phyloP scores from a whole-genome alignment of 2,329 filamentous ascomycete species.

The Pseudohalonectria lignicola region DNA sequence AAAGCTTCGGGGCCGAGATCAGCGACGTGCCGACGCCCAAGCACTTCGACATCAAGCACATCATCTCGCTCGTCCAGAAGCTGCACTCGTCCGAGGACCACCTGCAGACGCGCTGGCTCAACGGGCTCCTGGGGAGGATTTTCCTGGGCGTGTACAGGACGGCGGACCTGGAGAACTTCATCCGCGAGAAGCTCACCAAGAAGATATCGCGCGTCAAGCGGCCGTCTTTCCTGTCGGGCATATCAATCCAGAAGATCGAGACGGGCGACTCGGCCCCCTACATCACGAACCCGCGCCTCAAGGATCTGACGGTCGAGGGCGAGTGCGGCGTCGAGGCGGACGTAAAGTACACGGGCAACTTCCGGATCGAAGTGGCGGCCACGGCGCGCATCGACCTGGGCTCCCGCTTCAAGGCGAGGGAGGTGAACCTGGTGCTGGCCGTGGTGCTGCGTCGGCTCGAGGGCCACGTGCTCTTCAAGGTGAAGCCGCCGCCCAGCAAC shows the following conservation, averaged over 20 bases:
- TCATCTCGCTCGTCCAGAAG: slow-evolving; percentile 81
- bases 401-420: slow-evolving; percentile 74
- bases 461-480: slow-evolving; percentile 72
- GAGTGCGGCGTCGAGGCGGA: slow-evolving; percentile 83
- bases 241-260: slow-evolving; percentile 73
- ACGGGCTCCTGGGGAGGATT: slow-evolving; percentile 77
- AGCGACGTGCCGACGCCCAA: slow-evolving; percentile 51
- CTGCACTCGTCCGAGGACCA: slow-evolving; percentile 89
- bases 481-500: slow-evolving; percentile 94
- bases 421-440: slow-evolving; percentile 81
- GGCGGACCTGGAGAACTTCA: slow-evolving; percentile 63
- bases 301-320: slow-evolving; percentile 83
- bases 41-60: slow-evolving; percentile 72
- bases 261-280: slow-evolving; percentile 80
- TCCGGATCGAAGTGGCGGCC: slow-evolving; percentile 82
- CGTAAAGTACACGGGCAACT: slow-evolving; percentile 79
- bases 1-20: slow-evolving; percentile 37
- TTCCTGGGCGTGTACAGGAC: slow-evolving; percentile 87
- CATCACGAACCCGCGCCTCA: slow-evolving; percentile 79
- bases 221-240: slow-evolving; percentile 77
- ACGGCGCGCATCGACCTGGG: slow-evolving; percentile 88
- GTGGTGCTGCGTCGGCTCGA: slow-evolving; percentile 77
- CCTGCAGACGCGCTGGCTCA: slow-evolving; percentile 83
- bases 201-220: slow-evolving; percentile 93
- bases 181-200: slow-evolving; percentile 82